Percentiles rank a stretch among this genome's conserved stretches.
Evolutionary conservation across 176 grass and related monocot genomes (phyloP).

Genomic region (Aegilops speltoides): DNA sequence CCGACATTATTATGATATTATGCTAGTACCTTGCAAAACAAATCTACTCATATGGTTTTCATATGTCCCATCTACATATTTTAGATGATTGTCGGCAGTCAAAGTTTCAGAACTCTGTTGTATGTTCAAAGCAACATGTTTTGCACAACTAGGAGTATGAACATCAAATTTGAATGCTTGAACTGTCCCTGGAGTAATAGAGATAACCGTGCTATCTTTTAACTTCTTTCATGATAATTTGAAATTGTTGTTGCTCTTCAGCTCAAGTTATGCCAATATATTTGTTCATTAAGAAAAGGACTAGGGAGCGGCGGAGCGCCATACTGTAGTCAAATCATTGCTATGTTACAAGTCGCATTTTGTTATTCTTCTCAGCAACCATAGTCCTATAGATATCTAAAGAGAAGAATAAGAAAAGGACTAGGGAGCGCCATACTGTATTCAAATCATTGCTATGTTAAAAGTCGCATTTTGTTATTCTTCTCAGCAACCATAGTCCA

Average conservation of each 20-base stretch:
- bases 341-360: neutral
- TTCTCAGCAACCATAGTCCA: neutral
- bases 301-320: neutral
- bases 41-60: neutral
- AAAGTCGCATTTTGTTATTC: no score
- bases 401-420: no score
- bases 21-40: neutral
- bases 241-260: neutral
- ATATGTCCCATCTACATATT: neutral
- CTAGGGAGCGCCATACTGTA: no score
- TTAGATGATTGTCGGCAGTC: neutral
- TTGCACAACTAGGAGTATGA: neutral
- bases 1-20: neutral
- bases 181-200: neutral
- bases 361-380: slow-evolving; percentile 17
- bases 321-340: neutral
- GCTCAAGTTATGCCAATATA: neutral
- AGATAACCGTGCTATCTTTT: neutral
- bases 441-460: no score
- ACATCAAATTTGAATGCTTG: neutral
- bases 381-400: no score
- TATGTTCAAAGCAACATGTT: neutral
- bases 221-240: neutral
- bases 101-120: neutral
- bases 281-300: neutral